A percentile compares a stretch with the other conserved stretches of the same genome.
Conservation (phyloP, 2,329 filamentous ascomycete genomes). For the Stachybotrys elegans region DNA sequence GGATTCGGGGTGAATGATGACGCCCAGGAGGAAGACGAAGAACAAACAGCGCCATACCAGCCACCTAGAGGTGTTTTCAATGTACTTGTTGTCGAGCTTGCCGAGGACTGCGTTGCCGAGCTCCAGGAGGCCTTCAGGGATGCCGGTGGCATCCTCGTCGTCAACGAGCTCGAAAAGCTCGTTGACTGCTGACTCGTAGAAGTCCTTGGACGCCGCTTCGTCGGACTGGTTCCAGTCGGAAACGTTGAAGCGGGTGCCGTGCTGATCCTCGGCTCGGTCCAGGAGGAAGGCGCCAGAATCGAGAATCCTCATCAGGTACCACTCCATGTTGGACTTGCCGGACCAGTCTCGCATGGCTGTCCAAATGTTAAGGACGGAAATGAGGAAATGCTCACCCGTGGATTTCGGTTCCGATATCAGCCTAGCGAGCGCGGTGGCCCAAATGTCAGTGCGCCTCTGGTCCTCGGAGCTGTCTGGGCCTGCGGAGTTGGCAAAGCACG, state of each 20-base stretch:
- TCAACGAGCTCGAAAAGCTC: conserved; percentile 82
- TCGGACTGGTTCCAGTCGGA: conserved; percentile 73
- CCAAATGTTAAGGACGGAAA: conserved; percentile 83
- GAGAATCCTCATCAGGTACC: conserved; percentile 90
- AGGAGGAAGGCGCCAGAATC: conserved; percentile 89
- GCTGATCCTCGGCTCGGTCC: conserved; percentile 76
- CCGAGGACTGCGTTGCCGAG: conserved; percentile 78
- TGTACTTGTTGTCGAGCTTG: conserved; percentile 67
- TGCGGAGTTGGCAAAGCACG: conserved; percentile 81
- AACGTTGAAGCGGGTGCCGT: conserved; percentile 65
- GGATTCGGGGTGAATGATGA: conserved; percentile 84
- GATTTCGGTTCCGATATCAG: conserved; percentile 74
- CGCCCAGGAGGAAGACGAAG: conserved; percentile 76
- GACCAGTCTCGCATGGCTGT: conserved; percentile 84
- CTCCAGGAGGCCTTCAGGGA: conserved; percentile 79
- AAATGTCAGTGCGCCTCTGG: conserved; percentile 72
- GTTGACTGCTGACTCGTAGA: conserved; percentile 77
- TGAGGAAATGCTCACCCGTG: conserved; percentile 74
- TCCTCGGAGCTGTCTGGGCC: conserved; percentile 80
- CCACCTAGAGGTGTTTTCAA: conserved; percentile 73
- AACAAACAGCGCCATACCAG: conserved; percentile 91
- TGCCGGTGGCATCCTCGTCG: conserved; percentile 76
- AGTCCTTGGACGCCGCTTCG: conserved; percentile 77
- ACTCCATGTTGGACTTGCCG: conserved; percentile 82
- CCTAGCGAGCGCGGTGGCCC: conserved; percentile 82